phyloP scores from a whole-genome alignment of 1,284 basidiomycete species.

The Ganoderma lingzhi region DNA sequence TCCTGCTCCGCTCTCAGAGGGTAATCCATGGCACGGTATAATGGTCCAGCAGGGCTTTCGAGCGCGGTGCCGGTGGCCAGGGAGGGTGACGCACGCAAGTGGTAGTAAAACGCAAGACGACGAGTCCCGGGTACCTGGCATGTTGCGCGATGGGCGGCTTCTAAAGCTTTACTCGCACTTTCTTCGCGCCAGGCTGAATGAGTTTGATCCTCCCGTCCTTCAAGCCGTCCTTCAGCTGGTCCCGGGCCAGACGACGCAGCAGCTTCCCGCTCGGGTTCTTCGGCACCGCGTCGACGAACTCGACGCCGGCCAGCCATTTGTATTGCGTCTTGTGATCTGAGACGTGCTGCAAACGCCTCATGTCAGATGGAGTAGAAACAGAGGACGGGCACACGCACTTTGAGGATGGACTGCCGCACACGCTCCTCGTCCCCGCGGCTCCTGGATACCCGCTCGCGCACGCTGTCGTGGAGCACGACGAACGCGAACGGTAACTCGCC shows the following conservation, averaged over 20 bases:
- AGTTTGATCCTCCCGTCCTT: constrained; percentile 28
- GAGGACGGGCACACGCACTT: constrained; percentile 27
- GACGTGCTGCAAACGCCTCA: constrained; percentile 37
- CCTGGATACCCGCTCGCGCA: constrained; percentile 47
- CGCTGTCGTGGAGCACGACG: constrained; percentile 60
- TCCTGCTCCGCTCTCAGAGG: too few relatives aligned
- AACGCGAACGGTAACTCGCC: constrained; percentile 84
- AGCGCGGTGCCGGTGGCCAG: too few relatives aligned
- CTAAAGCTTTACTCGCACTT: constrained; percentile 27
- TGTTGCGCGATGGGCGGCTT: too few relatives aligned
- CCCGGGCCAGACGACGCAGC: constrained; percentile 32
- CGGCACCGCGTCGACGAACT: constrained; percentile 37
- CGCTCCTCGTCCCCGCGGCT: constrained; percentile 45
- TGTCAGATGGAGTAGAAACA: neutral
- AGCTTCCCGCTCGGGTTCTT: constrained; percentile 40
- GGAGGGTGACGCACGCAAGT: too few relatives aligned
- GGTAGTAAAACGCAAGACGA: too few relatives aligned
- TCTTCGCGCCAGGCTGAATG: constrained; percentile 25
- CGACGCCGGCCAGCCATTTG: constrained; percentile 37
- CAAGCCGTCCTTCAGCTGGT: constrained; percentile 31
- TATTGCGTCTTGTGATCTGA: constrained; percentile 35
- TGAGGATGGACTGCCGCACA: constrained; percentile 35
- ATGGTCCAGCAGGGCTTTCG: too few relatives aligned
- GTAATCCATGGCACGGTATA: too few relatives aligned
- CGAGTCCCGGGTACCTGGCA: too few relatives aligned